phyloP scores from a whole-genome alignment of 73 alveolate genomes.

The Paramecium biaurelia region DNA sequence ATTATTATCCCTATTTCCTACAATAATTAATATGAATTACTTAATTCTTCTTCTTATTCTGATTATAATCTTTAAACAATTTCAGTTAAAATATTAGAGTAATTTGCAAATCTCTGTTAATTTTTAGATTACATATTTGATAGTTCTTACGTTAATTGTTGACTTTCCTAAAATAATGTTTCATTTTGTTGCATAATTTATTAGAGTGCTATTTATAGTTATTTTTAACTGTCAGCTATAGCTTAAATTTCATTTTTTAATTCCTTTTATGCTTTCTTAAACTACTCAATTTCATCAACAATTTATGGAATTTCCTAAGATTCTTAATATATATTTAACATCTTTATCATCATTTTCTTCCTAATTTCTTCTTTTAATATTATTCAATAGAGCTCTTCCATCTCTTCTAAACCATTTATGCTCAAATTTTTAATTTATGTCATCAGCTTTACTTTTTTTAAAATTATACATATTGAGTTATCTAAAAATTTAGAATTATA shows the following conservation, averaged over 20 bases:
- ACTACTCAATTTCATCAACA: conserved; percentile 40
- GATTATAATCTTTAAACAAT: conserved; percentile 30
- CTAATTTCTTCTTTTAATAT: conserved; percentile 31
- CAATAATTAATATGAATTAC: neutral
- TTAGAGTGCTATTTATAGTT: conserved; percentile 17
- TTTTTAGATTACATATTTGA: conserved; percentile 45
- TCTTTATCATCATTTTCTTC: conserved; percentile 47
- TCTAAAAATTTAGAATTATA: neutral
- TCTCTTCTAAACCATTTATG: conserved; percentile 57
- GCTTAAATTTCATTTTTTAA: conserved; percentile 38
- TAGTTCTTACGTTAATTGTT: conserved; percentile 23
- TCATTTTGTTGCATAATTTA: conserved; percentile 47
- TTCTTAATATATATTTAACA: neutral
- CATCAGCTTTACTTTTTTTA: conserved; percentile 34
- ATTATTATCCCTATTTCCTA: neutral
- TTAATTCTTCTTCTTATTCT: conserved; percentile 41
- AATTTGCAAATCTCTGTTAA: conserved; percentile 41
- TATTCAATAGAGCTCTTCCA: neutral
- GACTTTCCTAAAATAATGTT: conserved; percentile 31
- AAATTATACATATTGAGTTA: conserved; percentile 39
- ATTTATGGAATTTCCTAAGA: conserved; percentile 45
- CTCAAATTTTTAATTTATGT: conserved; percentile 2
- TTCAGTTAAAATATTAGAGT: conserved; percentile 39
- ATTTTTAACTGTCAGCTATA: conserved; percentile 47
- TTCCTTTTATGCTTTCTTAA: conserved; percentile 35